Base-by-base conservation (phyloP, 2,329 filamentous ascomycete species). In the Diaporthe velutina region DNA sequence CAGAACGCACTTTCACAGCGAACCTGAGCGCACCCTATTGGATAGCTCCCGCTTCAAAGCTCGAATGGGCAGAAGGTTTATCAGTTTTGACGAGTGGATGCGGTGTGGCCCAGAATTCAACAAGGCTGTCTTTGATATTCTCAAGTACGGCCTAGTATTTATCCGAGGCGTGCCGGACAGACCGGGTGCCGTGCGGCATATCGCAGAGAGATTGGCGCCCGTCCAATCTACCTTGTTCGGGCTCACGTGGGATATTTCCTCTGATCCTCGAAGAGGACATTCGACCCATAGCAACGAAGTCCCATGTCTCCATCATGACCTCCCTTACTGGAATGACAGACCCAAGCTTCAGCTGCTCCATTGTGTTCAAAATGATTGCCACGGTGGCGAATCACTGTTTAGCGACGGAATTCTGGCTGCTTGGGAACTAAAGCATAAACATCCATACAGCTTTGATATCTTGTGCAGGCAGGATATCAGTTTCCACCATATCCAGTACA, bases 161-260 rank as follows among this genome's bases (percentile, higher is more conserved):
- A 83, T 98, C 38, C 90, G 89, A 66, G 89, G 91, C 75, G 93
- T 98, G 8, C 96, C 96, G n/a, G n/a, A n/a, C n/a, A n/a, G n/a
- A n/a, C n/a, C n/a, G n/a, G n/a, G n/a, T n/a, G n/a, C n/a, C n/a
- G n/a, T n/a, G n/a, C n/a, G n/a, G n/a, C n/a, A n/a, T n/a, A 91
- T 98, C 74, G 93, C 92, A 2, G 86, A 88, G 5, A 90, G 92
- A 70, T 94, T 98, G 75, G 96, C 95, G 1, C 90, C 90, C 45
- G 85, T 98, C 35, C 93, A 95, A 80, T 92, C 95, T 79, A 97
- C 96, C 98, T 81, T 98, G 98, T 83, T n/a, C n/a, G 97, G 97
- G 55, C 87, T 89, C 78, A 98, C 95, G 0, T 98, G 96, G 92
- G 94, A 98, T 83, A 96, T 98, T 17, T 90, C 92, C 71, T 95